Evolutionary conservation across 495 filamentous ascomycete species (phyloP), one percentile per base, ranked within the genome.

Genomic region (Penicillium antarcticum): DNA sequence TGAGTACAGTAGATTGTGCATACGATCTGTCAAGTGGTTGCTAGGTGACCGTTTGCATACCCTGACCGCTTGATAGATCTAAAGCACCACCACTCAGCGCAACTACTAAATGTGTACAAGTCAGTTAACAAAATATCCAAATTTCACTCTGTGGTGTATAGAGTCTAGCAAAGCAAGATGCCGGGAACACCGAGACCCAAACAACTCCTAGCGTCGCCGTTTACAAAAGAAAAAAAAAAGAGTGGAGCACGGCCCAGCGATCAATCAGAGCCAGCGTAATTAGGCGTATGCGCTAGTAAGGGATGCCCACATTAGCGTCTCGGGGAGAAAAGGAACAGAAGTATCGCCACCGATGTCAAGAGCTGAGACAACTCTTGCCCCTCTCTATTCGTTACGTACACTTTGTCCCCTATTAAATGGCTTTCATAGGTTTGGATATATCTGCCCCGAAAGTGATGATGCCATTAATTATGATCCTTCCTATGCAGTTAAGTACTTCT

Each of bases 201-300:
- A 58, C 61, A 63, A 57, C 57, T 65, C 62, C 67, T 69, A 69
- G 69, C 64, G 67, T 65, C 58, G 52, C 69, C 69, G 69, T 72
- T 70, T 64, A 52, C 50, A 32, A 21, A 38, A 60, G 55, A 61
- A 45, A 56, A 2, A 48, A 31, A 10, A 14, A 18, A 12, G 10
- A 1, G n/a, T 16, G 45, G 21, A 16, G 36, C 2, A 51, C 44
- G 29, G 48, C 33, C 39, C 51, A 35, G 8, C 38, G 39, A 38
- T 51, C 48, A 51, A 49, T 49, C 47, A 44, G 33, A 42, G 32
- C 14, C 37, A 37, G 4, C 7, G 40, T 44, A 36, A 29, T 42
- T 6, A 40, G 45, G 46, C 50, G 54, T 35, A 36, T 34, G 38
- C 48, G 50, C 50, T 57, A 49, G 55, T 57, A 62, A 52, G 52